These are phyloP conservation scores for Rubus idaeus DNA, from an alignment of 306 rosid species.

Conservation along the genomic window DNA sequence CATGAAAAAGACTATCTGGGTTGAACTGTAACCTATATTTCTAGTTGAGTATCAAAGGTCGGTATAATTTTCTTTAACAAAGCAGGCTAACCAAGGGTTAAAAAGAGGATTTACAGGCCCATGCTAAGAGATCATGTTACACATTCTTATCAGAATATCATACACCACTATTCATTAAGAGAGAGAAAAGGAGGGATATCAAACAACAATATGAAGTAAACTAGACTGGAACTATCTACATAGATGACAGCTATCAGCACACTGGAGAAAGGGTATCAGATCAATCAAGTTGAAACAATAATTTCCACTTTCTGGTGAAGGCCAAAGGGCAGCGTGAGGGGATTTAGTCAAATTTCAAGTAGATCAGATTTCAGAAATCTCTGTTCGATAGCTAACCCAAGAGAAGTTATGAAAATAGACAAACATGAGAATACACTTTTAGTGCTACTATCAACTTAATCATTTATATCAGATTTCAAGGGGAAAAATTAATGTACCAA, in stretches of 20 bases:
- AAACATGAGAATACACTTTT: constrained; percentile 1
- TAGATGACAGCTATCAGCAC: background rate
- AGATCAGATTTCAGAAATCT: background rate
- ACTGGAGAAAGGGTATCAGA: background rate
- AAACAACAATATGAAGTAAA: background rate
- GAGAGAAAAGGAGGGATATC: background rate
- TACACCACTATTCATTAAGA: background rate
- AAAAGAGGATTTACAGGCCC: background rate
- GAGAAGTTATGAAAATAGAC: background rate
- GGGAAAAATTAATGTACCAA: background rate
- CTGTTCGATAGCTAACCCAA: background rate
- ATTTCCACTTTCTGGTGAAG: background rate
- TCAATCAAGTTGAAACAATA: background rate
- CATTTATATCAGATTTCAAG: background rate
- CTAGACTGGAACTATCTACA: background rate
- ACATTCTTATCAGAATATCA: background rate
- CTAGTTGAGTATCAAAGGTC: background rate
- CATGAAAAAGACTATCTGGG: background rate
- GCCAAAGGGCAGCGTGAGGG: background rate
- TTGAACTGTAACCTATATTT: background rate
- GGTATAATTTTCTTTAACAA: background rate
- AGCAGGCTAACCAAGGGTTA: background rate
- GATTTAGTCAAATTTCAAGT: background rate
- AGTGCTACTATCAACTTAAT: background rate
- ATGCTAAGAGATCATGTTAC: background rate